Conservation (phyloP, 768 basidiomycete species). For the Panus rudis region DNA sequence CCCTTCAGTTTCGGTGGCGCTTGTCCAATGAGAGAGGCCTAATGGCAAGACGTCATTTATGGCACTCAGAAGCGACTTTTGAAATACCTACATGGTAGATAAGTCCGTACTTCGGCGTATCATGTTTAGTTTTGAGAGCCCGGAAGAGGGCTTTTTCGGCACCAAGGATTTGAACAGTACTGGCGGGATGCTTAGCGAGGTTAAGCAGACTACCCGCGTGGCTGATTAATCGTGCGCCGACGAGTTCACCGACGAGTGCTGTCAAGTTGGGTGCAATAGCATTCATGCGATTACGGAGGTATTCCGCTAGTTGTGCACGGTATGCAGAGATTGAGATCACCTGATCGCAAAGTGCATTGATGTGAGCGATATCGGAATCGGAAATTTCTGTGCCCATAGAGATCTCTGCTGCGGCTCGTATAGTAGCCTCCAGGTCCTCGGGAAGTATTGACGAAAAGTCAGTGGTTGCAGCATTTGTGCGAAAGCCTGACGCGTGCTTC, state of each 20-base stretch:
- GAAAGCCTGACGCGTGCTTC: conserved; percentile 89
- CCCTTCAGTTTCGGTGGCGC: conserved; percentile 98
- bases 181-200: conserved; percentile 72
- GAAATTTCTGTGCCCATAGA: conserved; percentile 99
- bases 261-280: conserved; percentile 98
- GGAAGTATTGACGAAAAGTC: conserved; percentile 88
- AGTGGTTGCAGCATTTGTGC: conserved; percentile 84
- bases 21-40: conserved; percentile 95
- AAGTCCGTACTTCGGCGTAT: conserved; percentile 98
- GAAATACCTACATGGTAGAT: conserved; percentile 82
- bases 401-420: conserved; percentile 94
- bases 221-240: conserved; percentile 68
- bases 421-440: conserved; percentile 91
- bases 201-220: conserved; percentile 67
- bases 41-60: neutral
- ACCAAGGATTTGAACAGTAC: conserved; percentile 70
- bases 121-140: conserved; percentile 77
- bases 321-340: conserved; percentile 95
- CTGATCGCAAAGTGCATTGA: conserved; percentile 94
- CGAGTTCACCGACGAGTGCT: conserved; percentile 70
- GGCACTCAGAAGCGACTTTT: neutral
- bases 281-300: conserved; percentile 95
- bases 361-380: conserved; percentile 93
- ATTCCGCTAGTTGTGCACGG: conserved; percentile 91
- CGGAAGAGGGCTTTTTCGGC: conserved; percentile 76